Conservation (phyloP, 2,329 filamentous ascomycete genomes). For the Verticillium nonalfalfae region DNA sequence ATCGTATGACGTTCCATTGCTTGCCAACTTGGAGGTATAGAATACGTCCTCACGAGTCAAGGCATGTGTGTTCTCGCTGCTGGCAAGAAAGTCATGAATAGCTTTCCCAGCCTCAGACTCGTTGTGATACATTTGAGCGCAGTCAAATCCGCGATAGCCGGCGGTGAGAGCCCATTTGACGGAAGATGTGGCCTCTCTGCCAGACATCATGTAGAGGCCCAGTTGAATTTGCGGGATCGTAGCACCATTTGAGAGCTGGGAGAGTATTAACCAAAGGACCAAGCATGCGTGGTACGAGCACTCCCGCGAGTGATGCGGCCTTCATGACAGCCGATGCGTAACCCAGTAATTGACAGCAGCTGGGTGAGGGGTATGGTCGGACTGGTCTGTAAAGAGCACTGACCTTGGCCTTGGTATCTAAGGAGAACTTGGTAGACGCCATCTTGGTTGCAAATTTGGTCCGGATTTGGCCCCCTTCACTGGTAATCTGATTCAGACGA, state of each 20-base stretch:
- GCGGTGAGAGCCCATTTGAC: constrained; percentile 51
- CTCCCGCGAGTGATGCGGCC: no score
- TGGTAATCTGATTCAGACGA: no score
- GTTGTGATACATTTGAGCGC: constrained; percentile 56
- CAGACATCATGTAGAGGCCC: constrained; percentile 66
- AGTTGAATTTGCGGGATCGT: constrained; percentile 67
- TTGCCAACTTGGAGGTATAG: constrained; percentile 74
- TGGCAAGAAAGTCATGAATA: constrained; percentile 50
- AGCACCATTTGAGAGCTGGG: constrained; percentile 55
- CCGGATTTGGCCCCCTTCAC: no score
- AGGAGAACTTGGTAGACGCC: background rate
- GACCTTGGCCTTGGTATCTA: background rate
- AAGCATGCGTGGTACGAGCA: background rate
- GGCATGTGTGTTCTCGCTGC: constrained; percentile 35
- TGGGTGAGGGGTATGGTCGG: no score
- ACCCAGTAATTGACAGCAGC: no score
- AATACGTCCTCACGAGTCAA: constrained; percentile 65
- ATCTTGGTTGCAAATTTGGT: background rate
- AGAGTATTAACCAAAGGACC: background rate
- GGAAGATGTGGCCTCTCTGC: constrained; percentile 50
- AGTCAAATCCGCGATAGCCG: constrained; percentile 46
- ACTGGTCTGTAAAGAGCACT: background rate
- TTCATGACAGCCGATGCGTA: background rate
- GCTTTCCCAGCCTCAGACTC: constrained; percentile 64
- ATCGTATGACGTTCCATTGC: constrained; percentile 59